Evolutionary conservation across 305 asterid genomes (phyloP).

Genomic region (Solanum chacoense): DNA sequence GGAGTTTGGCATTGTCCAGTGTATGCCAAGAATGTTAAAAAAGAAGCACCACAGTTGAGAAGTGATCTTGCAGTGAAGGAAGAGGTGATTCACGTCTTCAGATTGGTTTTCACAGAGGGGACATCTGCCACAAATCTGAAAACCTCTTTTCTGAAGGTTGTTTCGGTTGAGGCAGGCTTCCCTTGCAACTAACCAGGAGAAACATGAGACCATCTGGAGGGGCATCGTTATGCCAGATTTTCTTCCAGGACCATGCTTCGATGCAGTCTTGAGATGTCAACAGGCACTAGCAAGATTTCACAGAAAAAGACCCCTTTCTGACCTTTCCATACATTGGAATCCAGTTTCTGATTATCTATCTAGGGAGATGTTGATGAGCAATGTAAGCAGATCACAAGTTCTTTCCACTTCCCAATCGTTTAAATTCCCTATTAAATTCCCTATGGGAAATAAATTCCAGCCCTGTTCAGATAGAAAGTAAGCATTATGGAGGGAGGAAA

Average conservation of each 20-base stretch:
- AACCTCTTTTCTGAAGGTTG: neutral
- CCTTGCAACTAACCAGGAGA: neutral
- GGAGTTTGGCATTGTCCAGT: neutral
- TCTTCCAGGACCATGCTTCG: neutral
- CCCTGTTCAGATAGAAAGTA: neutral
- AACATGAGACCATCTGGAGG: neutral
- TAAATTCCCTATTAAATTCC: neutral
- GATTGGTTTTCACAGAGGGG: neutral
- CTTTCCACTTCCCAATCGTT: neutral
- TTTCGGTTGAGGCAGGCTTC: neutral
- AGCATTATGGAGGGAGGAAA: neutral
- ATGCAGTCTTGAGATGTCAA: neutral
- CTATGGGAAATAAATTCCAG: neutral
- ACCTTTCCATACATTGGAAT: neutral
- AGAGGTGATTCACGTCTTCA: neutral
- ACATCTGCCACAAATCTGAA: neutral
- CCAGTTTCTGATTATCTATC: neutral
- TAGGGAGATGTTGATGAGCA: neutral
- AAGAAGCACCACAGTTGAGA: neutral
- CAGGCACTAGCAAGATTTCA: neutral
- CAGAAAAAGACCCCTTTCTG: neutral
- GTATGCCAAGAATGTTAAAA: neutral
- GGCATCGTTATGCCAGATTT: neutral
- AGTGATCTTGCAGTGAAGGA: neutral
- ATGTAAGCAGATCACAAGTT: neutral